phyloP scores from a whole-genome alignment of 257 asterid species.

The Dorcoceras hygrometricum region DNA sequence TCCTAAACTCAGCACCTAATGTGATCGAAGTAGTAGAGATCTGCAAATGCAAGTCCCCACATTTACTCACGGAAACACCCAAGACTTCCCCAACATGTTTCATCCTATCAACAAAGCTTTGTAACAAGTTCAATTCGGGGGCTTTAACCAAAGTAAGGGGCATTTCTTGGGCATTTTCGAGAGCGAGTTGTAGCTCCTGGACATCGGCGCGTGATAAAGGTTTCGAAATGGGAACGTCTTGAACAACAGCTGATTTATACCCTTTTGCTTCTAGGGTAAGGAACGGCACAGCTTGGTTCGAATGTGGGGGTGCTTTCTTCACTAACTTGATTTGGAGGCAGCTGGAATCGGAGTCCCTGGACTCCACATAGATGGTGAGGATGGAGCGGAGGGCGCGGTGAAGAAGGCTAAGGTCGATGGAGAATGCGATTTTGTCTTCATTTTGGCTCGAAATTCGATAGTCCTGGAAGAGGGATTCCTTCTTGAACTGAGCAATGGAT shows the following conservation, averaged over 20 bases:
- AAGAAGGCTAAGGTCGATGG: constrained; percentile 82
- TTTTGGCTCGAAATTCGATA: constrained; percentile 72
- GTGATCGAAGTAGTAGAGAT: constrained; percentile 64
- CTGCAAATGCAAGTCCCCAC: constrained; percentile 80
- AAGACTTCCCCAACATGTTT: constrained; percentile 83
- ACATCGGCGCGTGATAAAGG: constrained; percentile 75
- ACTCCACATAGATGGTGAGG: constrained; percentile 55
- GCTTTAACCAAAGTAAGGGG: constrained; percentile 66
- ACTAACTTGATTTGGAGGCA: constrained; percentile 69
- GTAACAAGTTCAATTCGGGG: constrained; percentile 57
- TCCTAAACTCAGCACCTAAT: constrained; percentile 73
- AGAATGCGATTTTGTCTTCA: constrained; percentile 67
- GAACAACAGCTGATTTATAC: constrained; percentile 72
- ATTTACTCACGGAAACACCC: constrained; percentile 65
- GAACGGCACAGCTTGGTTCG: constrained; percentile 70
- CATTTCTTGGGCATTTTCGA: constrained; percentile 61
- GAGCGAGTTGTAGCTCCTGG: constrained; percentile 63
- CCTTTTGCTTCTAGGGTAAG: constrained; percentile 82
- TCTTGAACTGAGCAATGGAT: constrained; percentile 75
- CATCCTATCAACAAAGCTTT: constrained; percentile 71
- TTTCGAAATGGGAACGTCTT: constrained; percentile 92
- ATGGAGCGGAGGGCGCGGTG: constrained; percentile 92
- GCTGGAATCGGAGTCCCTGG: constrained; percentile 33
- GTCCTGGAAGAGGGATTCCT: constrained; percentile 64
- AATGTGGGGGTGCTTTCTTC: constrained; percentile 71